Conservation (phyloP, 257 asterid genomes). For the Rehmannia glutinosa region DNA sequence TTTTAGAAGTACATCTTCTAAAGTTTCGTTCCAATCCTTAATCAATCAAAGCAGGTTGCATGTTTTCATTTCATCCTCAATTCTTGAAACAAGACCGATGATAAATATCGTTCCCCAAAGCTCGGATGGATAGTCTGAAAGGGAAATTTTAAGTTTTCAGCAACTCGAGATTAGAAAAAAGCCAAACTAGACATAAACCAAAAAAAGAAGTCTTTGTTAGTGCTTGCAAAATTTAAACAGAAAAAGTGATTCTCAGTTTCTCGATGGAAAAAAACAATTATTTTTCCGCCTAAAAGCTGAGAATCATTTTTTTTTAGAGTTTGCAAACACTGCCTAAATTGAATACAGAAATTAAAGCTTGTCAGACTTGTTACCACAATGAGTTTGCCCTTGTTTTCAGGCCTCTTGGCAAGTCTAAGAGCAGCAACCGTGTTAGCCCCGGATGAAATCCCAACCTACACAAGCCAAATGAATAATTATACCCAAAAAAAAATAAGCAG, state of each 20-base stretch:
- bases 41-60: constrained; percentile 93
- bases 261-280: too few species aligned
- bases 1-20: not conserved
- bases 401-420: constrained; percentile 66
- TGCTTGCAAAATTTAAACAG: too few species aligned
- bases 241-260: too few species aligned
- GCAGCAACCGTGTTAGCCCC: constrained; percentile 99
- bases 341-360: too few species aligned
- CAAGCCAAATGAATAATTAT: not conserved
- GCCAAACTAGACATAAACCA: not conserved
- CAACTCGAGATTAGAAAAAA: not conserved
- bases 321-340: too few species aligned
- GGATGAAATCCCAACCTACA: constrained; percentile 92
- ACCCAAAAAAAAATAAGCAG: too few species aligned
- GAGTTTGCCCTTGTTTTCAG: constrained; percentile 95
- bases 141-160: not conserved
- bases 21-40: constrained; percentile 16
- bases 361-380: constrained; percentile 88
- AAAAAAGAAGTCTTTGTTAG: not conserved
- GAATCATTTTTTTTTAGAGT: too few species aligned
- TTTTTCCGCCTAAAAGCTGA: too few species aligned
- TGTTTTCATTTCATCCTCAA: constrained; percentile 73
- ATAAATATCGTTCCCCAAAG: constrained; percentile 88
- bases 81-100: constrained; percentile 79
- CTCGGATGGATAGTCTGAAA: constrained; percentile 88